Evolutionary conservation across 169 alveolate genomes (phyloP).

Genomic region (Plasmodium gaboni): DNA sequence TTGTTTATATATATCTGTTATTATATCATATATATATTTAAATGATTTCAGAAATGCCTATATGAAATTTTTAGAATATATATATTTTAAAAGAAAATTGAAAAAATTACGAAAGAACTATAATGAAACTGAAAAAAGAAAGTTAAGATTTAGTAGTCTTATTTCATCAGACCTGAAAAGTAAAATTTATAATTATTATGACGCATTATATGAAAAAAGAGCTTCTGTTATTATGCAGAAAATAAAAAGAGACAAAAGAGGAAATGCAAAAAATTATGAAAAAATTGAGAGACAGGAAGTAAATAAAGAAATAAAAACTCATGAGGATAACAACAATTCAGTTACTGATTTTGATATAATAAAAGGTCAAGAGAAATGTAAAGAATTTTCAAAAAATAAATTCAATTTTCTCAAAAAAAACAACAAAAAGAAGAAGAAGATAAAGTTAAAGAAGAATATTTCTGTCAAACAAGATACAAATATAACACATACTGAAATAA

Average conservation of each 20-base stretch:
- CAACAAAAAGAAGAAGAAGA: too few relatives aligned
- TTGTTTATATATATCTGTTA: conserved; percentile 40
- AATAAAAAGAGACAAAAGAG: background rate
- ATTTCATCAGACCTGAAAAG: conserved; percentile 41
- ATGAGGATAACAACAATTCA: too few relatives aligned
- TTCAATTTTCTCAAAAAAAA: too few relatives aligned
- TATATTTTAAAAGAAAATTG: conserved; percentile 50
- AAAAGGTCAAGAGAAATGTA: background rate
- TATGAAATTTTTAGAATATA: conserved; percentile 51
- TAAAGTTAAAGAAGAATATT: too few relatives aligned
- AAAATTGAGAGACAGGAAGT: background rate
- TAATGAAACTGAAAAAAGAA: conserved; percentile 40
- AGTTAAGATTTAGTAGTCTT: conserved; percentile 16
- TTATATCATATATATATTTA: conserved; percentile 51
- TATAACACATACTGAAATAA: too few relatives aligned
- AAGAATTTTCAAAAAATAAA: too few relatives aligned
- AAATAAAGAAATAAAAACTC: background rate
- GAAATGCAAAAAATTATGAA: background rate
- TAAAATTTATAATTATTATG: conserved; percentile 56
- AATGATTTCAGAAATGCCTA: conserved; percentile 60
- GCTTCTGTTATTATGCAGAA: conserved; percentile 11
- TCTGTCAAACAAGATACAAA: too few relatives aligned
- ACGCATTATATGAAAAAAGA: conserved; percentile 9
- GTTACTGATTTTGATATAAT: background rate
- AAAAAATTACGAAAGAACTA: conserved; percentile 32